Evolutionary conservation across 2,329 filamentous ascomycete species (phyloP).

Genomic region (Coniochaeta prunicola): DNA sequence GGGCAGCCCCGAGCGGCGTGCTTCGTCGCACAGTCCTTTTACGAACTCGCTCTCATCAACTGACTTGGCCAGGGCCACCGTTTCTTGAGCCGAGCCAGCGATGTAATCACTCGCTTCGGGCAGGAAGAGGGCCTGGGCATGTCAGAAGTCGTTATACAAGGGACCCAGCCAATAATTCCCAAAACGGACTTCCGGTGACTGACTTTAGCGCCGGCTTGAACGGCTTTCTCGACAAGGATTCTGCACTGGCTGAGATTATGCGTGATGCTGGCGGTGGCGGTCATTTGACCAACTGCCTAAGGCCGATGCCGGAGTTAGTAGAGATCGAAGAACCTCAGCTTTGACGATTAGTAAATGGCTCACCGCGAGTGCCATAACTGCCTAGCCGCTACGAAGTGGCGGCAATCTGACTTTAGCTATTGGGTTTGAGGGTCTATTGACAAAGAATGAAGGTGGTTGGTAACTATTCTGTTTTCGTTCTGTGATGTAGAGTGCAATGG

Average conservation of each 20-base stretch:
- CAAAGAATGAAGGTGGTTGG: too few species aligned
- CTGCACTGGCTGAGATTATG: conserved; percentile 77
- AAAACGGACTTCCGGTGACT: conserved; percentile 9
- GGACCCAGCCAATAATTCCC: conserved; percentile 5
- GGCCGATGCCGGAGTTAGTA: background rate
- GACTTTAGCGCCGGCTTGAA: conserved; percentile 71
- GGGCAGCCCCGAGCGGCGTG: conserved; percentile 54
- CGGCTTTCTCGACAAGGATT: conserved; percentile 63
- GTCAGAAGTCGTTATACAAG: background rate
- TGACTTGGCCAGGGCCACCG: conserved; percentile 62
- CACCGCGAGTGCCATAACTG: conserved; percentile 7
- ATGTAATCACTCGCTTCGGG: conserved; percentile 93
- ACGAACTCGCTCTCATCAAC: conserved; percentile 66
- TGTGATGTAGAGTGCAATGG: too few species aligned
- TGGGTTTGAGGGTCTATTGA: too few species aligned
- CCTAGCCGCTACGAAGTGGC: background rate
- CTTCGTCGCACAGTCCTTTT: conserved; percentile 62
- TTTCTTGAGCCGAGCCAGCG: conserved; percentile 58
- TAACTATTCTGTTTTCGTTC: too few species aligned
- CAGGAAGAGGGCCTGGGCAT: conserved; percentile 57
- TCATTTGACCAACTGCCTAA: conserved; percentile 87
- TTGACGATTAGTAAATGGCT: background rate
- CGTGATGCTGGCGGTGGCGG: conserved; percentile 70
- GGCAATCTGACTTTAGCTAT: background rate
- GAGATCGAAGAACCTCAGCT: background rate